phyloP scores from a whole-genome alignment of 2,329 filamentous ascomycete species.

The Didymella keratinophila region DNA sequence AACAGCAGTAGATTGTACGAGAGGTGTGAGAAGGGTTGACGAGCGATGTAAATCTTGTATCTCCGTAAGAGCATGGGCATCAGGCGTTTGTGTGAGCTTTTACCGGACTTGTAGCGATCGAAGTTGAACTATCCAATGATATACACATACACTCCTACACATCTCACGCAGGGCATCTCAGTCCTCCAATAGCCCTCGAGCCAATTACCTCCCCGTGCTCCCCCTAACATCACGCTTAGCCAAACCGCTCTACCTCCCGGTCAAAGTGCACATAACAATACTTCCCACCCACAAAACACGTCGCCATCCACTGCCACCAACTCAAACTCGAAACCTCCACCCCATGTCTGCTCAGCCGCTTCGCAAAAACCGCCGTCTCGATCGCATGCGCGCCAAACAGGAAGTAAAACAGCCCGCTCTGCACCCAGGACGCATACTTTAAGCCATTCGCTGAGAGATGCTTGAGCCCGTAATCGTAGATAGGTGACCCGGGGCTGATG shows the following conservation, averaged over 20 bases:
- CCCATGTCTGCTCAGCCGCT: constrained; percentile 26
- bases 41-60: constrained; percentile 23
- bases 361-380: constrained; percentile 32
- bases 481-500: constrained; percentile 30
- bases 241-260: constrained; percentile 21
- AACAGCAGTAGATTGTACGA: constrained; percentile 27
- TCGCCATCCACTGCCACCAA: constrained; percentile 38
- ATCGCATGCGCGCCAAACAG: constrained; percentile 34
- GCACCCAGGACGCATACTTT: constrained; percentile 30
- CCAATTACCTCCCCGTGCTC: too few species aligned
- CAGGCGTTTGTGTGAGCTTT: constrained; percentile 25
- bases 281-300: constrained; percentile 36
- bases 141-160: constrained; percentile 1
- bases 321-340: constrained; percentile 24
- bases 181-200: too few species aligned
- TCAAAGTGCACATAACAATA: constrained; percentile 37
- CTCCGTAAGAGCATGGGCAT: constrained; percentile 28
- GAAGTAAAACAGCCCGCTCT: constrained; percentile 35
- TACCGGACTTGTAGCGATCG: constrained; percentile 7
- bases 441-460: constrained; percentile 19
- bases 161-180: not conserved
- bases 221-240: not conserved
- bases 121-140: constrained; percentile 2
- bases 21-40: not conserved
- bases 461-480: constrained; percentile 26